Evolutionary conservation across 805 yeast species (phyloP), one percentile per base, ranked within the genome.

Genomic region (Lipomyces sp.): DNA sequence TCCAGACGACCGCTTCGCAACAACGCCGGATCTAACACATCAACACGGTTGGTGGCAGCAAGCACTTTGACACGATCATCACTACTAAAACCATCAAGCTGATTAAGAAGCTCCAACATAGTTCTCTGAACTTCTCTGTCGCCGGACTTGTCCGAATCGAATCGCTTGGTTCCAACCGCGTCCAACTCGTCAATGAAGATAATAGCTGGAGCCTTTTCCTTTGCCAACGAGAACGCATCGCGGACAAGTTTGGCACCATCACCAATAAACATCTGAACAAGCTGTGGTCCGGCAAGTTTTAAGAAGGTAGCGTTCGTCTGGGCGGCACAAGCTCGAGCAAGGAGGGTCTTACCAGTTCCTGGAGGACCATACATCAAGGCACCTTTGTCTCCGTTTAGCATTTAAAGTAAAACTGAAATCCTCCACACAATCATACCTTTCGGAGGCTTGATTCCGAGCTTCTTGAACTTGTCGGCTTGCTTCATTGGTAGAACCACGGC

Each of bases 361-460:
- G 99, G 99, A 7, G 99, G 98, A 48, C 99, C 99, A 77, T 95
- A 95, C 93, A 95, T 92, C 62, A 95, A 83, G 2, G 97, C 98
- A 78, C 74, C 74, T 69, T 24, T 6, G 55, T 37, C 15, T 15
- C 8, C 5, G 15, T 8, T 55, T 55, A 55, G 58, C 8, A 55
- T 15, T 30, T 29, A 10, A 18, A 2, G 5, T 42, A 45, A 24
- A 50, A 18, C 33, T 24, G 32, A 18, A 3, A 11, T 3, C 18
- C 37, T n/a, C 1, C 42, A 24, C 53, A 11, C 37, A 32, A 18
- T 58, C 35, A 24, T 63, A 63, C 99, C 99, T 78, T 95, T 95
- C 66, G 99, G 99, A 15, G 99, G 96, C 77, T 90, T 94, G 76
- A 95, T 93, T 64, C 99, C 99, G 80, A 95, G 83, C 66, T 87